Percentiles rank a stretch among this genome's conserved stretches.
These are phyloP conservation scores for Blastobotrys terrestris DNA, from an alignment of 805 yeast genomes.

Conservation along the genomic window DNA sequence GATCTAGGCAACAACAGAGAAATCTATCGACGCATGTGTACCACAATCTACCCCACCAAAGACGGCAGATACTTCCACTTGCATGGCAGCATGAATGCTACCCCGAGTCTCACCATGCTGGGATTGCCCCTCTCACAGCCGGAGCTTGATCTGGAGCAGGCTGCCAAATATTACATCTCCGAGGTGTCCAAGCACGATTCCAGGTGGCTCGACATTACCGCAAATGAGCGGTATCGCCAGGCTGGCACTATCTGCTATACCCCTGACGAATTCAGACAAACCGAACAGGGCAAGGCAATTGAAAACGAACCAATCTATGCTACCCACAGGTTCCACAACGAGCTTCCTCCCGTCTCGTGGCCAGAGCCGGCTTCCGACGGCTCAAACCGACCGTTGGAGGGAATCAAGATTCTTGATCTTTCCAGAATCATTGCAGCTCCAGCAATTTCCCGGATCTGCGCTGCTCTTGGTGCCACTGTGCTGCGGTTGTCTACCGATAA, in stretches of 20 bases:
- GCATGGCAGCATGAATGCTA: slow-evolving; percentile 2
- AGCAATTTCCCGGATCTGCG: slow-evolving; percentile 1
- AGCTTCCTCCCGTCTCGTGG: slow-evolving; percentile 1
- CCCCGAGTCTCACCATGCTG: slow-evolving; percentile 1
- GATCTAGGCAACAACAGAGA: slow-evolving; percentile 1
- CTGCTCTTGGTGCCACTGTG: background rate
- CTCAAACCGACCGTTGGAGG: background rate
- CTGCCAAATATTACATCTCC: background rate
- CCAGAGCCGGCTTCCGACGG: background rate
- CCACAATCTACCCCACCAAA: background rate
- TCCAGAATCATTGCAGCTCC: slow-evolving; percentile 3
- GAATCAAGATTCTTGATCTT: slow-evolving; percentile 1
- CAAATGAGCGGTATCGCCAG: slow-evolving; percentile 1
- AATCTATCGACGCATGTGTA: background rate
- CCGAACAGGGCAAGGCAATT: slow-evolving; percentile 3
- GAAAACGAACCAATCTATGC: slow-evolving; percentile 2
- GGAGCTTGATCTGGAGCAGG: background rate
- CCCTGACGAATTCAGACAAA: slow-evolving; percentile 1
- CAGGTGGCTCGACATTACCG: slow-evolving; percentile 2
- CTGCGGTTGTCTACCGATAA: slow-evolving; percentile 1
- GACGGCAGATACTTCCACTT: slow-evolving; percentile 2
- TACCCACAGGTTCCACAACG: background rate
- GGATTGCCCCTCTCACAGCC: background rate
- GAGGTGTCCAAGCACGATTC: slow-evolving; percentile 1
- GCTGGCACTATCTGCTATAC: slow-evolving; percentile 4